Evolutionary conservation across 2,329 filamentous ascomycete species (phyloP), one percentile per base, ranked within the genome.

Genomic region (Claviceps citrina): DNA sequence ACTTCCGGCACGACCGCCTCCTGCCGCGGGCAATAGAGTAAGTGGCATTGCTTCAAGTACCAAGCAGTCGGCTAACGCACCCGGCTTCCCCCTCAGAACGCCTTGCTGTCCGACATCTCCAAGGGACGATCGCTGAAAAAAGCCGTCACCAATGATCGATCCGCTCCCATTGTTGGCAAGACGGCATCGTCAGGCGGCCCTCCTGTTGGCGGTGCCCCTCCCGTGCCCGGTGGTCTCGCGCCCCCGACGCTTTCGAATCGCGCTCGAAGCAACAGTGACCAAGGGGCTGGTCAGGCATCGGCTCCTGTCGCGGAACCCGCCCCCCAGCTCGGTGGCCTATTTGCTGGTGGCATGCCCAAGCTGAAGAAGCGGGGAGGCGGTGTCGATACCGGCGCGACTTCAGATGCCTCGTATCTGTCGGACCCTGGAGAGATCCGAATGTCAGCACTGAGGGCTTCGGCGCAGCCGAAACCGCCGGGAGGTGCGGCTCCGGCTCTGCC

Each of bases 331-430:
- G 89, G 68, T 24, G 91, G 91, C 1, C 60, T 98, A 20, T 94
- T 98, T 55, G 85, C 84, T 1, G 87, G 85, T 27, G 91, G 89
- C 28, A 96, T 96, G 75, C 91, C 91, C 3, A 96, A 95, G 64
- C 59, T 98, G 53, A 83, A 84, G 58, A 95, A 93, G 65, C 73
- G 79, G 3, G 82, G 85, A 41, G 87, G 84, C 36, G 81, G 81
- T 30, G 67, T 89, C 43, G 73, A 85, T 59, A 89, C 83, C 1
- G 83, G 68, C 42, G 61, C 61, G 7, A 56, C 51, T 30, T 43
- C 52, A 46, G 77, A 77, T 47, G 75, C 84, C 25, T 77, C 84
- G 44, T 89, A 89, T 55, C 63, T 81, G 39, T 87, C 84, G 43
- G 87, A 94, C 54, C 76, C 82, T n/a, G 85, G 55, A 36, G 58